Percentiles rank a stretch among this genome's conserved stretches.
phyloP scores from a whole-genome alignment of 75 land plant genomes.

The Pinus tabuliformis region DNA sequence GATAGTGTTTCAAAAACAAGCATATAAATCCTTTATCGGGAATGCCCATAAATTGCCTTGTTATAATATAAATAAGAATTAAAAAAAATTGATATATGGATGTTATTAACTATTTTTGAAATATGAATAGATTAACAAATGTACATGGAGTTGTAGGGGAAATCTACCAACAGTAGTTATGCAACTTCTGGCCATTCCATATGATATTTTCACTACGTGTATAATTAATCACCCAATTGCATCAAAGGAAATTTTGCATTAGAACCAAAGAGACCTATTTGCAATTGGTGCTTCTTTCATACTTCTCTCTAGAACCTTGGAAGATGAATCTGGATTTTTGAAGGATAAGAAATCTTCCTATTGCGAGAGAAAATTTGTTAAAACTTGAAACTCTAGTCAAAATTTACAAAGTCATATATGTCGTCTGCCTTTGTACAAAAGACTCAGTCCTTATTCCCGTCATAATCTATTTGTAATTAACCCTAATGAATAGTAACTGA shows the following conservation, averaged over 20 bases:
- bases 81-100: too few species aligned
- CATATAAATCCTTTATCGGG: too few species aligned
- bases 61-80: too few species aligned
- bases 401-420: background rate
- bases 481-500: background rate
- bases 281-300: background rate
- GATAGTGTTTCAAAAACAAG: too few species aligned
- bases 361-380: background rate
- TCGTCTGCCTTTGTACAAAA: background rate
- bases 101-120: too few species aligned
- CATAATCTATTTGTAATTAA: background rate
- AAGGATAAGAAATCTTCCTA: background rate
- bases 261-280: background rate
- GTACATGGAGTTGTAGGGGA: too few species aligned
- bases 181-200: too few species aligned
- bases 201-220: too few species aligned
- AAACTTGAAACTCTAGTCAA: background rate
- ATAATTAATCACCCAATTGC: too few species aligned
- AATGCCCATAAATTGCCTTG: too few species aligned
- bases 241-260: background rate
- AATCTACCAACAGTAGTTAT: too few species aligned
- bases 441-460: background rate
- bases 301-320: background rate
- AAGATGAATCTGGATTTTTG: background rate
- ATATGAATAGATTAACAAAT: too few species aligned